Percentiles rank a stretch among this genome's conserved stretches.
phyloP scores from a whole-genome alignment of 2,329 filamentous ascomycete genomes.

The Aspergillus thermomutatus region DNA sequence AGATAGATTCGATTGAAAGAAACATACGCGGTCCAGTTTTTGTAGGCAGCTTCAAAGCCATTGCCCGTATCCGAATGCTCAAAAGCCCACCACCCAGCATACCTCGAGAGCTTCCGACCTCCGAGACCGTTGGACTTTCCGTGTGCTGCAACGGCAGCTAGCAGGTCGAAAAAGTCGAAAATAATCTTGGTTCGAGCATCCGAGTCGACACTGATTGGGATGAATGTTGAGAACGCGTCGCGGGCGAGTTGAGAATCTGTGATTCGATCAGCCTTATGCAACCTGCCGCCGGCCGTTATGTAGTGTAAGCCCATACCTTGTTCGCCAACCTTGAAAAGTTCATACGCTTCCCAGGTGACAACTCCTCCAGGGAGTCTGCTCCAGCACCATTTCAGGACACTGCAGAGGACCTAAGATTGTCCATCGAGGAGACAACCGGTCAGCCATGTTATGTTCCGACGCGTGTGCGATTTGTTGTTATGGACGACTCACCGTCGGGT shows the following conservation, averaged over 20 bases:
- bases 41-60: conserved; percentile 93
- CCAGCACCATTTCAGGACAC: conserved; percentile 98
- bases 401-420: conserved; percentile 71
- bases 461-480: neutral
- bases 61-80: conserved; percentile 82
- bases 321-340: conserved; percentile 92
- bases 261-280: conserved; percentile 19
- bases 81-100: conserved; percentile 99
- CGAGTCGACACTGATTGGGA: conserved; percentile 88
- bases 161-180: conserved; percentile 91
- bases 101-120: conserved; percentile 87
- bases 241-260: conserved; percentile 86
- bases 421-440: neutral
- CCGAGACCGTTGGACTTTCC: conserved; percentile 91
- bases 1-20: neutral
- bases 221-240: conserved; percentile 94
- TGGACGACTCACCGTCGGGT: conserved; percentile 74
- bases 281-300: neutral
- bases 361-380: conserved; percentile 85
- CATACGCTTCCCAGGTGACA: conserved; percentile 95
- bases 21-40: conserved; percentile 73
- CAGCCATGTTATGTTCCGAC: neutral
- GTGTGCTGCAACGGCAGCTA: conserved; percentile 86
- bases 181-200: conserved; percentile 83
- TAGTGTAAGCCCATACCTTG: conserved; percentile 58